These are phyloP conservation scores for Macrolepiota albuminosa DNA, from an alignment of 768 basidiomycete genomes.

Conservation along the genomic window DNA sequence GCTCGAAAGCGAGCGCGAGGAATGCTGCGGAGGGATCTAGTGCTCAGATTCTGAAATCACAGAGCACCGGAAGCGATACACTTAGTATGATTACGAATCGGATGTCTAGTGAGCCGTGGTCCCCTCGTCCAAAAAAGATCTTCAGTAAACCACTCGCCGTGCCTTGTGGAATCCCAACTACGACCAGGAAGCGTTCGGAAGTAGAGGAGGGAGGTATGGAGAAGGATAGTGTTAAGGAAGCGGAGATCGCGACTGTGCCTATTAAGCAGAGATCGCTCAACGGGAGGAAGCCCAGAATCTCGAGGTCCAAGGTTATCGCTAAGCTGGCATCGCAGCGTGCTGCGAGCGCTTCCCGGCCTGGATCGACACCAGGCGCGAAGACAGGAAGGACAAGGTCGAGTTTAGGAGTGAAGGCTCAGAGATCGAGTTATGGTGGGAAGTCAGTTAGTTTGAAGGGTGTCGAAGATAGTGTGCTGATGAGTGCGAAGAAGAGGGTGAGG, in stretches of 20 bases:
- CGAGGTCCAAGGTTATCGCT: conserved; percentile 77
- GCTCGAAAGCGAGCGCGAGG: conserved; percentile 10
- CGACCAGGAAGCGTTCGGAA: conserved; percentile 24
- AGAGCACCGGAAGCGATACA: neutral
- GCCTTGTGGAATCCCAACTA: conserved; percentile 33
- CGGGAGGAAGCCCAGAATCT: conserved; percentile 70
- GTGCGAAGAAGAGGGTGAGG: conserved; percentile 67
- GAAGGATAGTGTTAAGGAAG: neutral
- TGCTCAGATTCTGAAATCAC: neutral
- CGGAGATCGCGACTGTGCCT: neutral
- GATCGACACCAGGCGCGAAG: conserved; percentile 18
- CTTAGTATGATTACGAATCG: conserved; percentile 30
- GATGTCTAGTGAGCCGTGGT: conserved; percentile 18
- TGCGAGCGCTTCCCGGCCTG: conserved; percentile 21
- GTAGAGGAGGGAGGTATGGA: neutral
- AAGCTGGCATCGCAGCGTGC: conserved; percentile 69
- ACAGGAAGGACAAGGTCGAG: conserved; percentile 45
- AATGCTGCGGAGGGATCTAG: conserved; percentile 1
- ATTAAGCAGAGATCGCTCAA: conserved; percentile 27
- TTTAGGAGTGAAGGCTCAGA: conserved; percentile 36
- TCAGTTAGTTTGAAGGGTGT: conserved; percentile 24
- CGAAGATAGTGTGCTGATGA: conserved; percentile 42
- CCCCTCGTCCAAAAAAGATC: conserved; percentile 30
- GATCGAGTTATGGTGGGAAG: conserved; percentile 34
- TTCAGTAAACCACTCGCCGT: conserved; percentile 50